Base-by-base conservation (phyloP, 495 filamentous ascomycete genomes). In the Geopyxis carbonaria region DNA sequence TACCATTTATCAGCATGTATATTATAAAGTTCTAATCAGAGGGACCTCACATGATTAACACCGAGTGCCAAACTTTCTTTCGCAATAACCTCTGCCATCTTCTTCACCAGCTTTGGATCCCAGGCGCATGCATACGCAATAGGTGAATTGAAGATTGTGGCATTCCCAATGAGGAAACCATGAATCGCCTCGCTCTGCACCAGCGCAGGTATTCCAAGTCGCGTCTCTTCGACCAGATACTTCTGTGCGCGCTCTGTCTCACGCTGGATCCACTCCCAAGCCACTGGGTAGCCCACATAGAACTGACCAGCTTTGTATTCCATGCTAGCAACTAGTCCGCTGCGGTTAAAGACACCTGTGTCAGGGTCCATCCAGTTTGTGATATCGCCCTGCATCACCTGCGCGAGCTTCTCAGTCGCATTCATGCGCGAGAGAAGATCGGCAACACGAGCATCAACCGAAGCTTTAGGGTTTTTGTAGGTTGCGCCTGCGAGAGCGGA, bases 141-240 rank as follows among this genome's bases (percentile, higher is more conserved):
- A 0, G 76, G 74, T 3, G 72, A 77, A 49, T 80, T 79, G 64
- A 77, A 80, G 34, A 81, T 79, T 0, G 76, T 79, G 9, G 76
- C 76, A 58, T 80, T 79, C 14, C 65, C 69, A 32, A 75, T 64
- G 33, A 80, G 53, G 37, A 80, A 77, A 0, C 76, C 76, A 46
- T 80, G 76, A 35, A 80, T 76, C 38, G 69, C 69, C 57, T 82
- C 77, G 1, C 65, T 75, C 55, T 80, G 76, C 8, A 78, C 74
- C 39, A 79, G 60, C 1, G 75, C 75, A 15, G 77, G 73, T 38
- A 79, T 78, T 5, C 74, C 74, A 3, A 80, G 62, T 5, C 65
- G 70, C 3, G 73, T 76, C 50, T 73, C 68, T 7, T 77, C 60
- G 25, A 71, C 43, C 13, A 78, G 58, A 46, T 78, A 78, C 30